Evolutionary conservation across 225 moss, liverwort and hornwort species (phyloP).

Genomic region (Thuidium tamariscinum): DNA sequence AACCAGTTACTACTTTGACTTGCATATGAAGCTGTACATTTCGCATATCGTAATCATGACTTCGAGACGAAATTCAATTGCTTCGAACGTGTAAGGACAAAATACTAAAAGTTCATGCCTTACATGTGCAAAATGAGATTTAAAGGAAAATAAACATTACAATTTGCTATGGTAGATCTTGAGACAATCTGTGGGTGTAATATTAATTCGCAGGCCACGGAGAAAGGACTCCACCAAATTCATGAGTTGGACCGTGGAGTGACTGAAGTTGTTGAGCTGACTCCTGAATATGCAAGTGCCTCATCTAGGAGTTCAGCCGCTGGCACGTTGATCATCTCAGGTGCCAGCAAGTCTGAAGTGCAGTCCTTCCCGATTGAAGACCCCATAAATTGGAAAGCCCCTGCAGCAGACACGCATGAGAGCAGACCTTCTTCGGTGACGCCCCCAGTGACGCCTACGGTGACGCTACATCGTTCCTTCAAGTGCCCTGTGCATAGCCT

Average conservation of each 20-base stretch:
- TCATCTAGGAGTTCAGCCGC: conserved; percentile 1
- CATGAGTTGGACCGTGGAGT: background rate
- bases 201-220: conserved; percentile 20
- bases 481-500: background rate
- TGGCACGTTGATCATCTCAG: background rate
- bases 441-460: background rate
- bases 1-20: background rate
- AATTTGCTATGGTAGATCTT: background rate
- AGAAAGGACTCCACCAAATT: conserved; percentile 24
- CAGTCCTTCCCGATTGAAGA: background rate
- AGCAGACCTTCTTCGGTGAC: background rate
- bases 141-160: background rate
- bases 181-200: background rate
- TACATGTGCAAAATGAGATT: background rate
- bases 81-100: background rate
- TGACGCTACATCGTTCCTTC: background rate
- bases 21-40: background rate
- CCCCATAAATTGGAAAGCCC: background rate
- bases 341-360: background rate
- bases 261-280: conserved; percentile 7
- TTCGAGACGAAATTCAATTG: background rate
- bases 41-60: background rate
- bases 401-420: background rate
- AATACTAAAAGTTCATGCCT: background rate
- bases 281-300: conserved; percentile 3